Conservation (phyloP, 306 rosid species). For the Corylus heterophylla region DNA sequence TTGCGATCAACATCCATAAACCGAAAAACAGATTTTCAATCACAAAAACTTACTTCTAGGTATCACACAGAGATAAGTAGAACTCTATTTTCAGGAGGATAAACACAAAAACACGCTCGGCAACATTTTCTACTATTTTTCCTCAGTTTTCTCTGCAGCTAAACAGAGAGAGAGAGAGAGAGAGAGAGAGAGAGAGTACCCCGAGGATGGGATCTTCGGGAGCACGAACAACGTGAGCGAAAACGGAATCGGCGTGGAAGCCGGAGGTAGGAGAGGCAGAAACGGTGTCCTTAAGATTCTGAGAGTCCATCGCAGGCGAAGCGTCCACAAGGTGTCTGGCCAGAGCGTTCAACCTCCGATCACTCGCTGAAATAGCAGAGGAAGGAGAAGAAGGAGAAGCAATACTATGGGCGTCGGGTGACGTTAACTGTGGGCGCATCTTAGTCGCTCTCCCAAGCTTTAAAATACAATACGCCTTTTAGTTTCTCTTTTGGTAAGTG, state of each 20-base stretch:
- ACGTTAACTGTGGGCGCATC: conserved; percentile 72
- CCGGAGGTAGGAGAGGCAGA: conserved; percentile 66
- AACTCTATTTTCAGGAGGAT: neutral
- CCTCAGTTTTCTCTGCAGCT: neutral
- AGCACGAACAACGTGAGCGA: conserved; percentile 77
- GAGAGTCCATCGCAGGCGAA: conserved; percentile 45
- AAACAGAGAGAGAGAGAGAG: neutral
- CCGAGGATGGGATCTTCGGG: conserved; percentile 99
- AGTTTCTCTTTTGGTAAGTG: neutral
- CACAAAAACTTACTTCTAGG: neutral
- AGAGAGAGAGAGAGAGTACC: conserved; percentile 40
- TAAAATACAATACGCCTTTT: conserved; percentile 1
- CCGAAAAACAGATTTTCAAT: neutral
- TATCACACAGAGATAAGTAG: neutral
- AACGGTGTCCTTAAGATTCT: conserved; percentile 25
- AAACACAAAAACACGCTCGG: neutral
- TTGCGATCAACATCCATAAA: neutral
- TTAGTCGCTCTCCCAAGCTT: neutral
- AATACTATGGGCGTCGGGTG: conserved; percentile 22
- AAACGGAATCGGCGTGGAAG: conserved; percentile 53
- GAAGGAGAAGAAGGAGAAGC: conserved; percentile 14
- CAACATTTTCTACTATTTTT: neutral
- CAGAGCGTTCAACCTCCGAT: conserved; percentile 72
- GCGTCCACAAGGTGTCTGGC: conserved; percentile 44
- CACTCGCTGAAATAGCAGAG: conserved; percentile 17